These are phyloP conservation scores for Kwoniella dejecticola DNA, from an alignment of 768 basidiomycete species.

Conservation along the genomic window DNA sequence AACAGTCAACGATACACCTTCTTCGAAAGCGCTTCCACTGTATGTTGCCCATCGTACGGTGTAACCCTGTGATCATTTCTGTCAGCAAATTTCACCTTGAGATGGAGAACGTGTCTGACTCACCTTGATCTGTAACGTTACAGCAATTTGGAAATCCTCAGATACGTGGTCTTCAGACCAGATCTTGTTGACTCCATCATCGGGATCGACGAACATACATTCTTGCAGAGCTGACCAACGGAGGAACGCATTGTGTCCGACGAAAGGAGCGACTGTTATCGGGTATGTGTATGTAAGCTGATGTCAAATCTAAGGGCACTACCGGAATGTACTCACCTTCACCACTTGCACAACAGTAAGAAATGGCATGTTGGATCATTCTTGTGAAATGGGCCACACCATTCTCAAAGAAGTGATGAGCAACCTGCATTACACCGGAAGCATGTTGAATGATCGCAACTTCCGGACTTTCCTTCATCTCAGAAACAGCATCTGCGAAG, in stretches of 20 bases:
- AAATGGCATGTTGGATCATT: conserved; percentile 66
- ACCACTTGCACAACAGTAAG: conserved; percentile 53
- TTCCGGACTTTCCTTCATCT: conserved; percentile 65
- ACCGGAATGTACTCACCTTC: conserved; percentile 32
- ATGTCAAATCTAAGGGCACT: too few species aligned
- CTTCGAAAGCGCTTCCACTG: conserved; percentile 80
- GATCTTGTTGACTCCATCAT: conserved; percentile 68
- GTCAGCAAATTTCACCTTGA: not conserved
- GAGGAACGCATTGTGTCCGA: conserved; percentile 67
- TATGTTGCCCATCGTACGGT: conserved; percentile 71
- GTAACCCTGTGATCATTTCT: conserved; percentile 37
- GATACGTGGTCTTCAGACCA: conserved; percentile 83
- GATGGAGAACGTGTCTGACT: not conserved
- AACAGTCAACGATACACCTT: conserved; percentile 83
- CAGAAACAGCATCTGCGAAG: conserved; percentile 75
- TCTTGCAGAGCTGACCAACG: conserved; percentile 88
- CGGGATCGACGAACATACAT: conserved; percentile 68
- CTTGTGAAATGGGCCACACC: conserved; percentile 65
- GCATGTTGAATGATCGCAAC: conserved; percentile 69
- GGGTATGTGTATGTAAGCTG: too few species aligned
- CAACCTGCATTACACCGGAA: conserved; percentile 51
- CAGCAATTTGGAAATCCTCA: conserved; percentile 72
- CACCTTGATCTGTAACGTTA: conserved; percentile 68
- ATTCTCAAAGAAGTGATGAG: conserved; percentile 65
- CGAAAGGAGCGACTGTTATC: conserved; percentile 21